phyloP scores from a whole-genome alignment of 75 land plant genomes.

The Pinus albicaulis region DNA sequence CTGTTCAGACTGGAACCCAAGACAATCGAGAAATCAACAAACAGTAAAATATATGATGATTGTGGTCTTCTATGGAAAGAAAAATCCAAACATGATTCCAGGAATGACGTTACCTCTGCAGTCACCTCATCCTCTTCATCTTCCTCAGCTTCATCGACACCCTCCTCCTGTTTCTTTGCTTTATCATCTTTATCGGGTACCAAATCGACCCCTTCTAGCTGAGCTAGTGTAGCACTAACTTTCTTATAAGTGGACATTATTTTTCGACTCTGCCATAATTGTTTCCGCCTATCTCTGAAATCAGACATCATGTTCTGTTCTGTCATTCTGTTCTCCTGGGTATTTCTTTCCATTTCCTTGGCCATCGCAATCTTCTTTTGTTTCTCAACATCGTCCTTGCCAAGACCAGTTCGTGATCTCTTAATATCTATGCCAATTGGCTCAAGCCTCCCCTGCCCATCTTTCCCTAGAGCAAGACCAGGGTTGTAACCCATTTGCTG shows the following conservation, averaged over 20 bases:
- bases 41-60: background rate
- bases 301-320: constrained; percentile 57
- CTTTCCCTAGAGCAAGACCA: constrained; percentile 70
- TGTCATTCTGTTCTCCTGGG: constrained; percentile 18
- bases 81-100: background rate
- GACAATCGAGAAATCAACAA: background rate
- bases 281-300: constrained; percentile 56
- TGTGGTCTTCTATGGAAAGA: too few species aligned
- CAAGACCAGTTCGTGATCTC: constrained; percentile 75
- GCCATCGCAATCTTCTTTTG: constrained; percentile 24
- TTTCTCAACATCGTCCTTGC: constrained; percentile 37
- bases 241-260: constrained; percentile 53
- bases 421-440: constrained; percentile 71
- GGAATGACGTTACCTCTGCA: constrained; percentile 51
- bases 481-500: constrained; percentile 95
- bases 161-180: constrained; percentile 39
- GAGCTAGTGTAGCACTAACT: constrained; percentile 64
- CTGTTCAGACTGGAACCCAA: background rate
- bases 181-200: constrained; percentile 15
- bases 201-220: constrained; percentile 64
- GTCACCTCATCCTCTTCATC: constrained; percentile 78
- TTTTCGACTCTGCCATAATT: constrained; percentile 56
- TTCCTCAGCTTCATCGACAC: constrained; percentile 19
- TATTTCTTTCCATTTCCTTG: constrained; percentile 28
- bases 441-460: constrained; percentile 60